These are phyloP conservation scores for Teunomyces cretensis DNA, from an alignment of 805 yeast species.

Conservation along the genomic window DNA sequence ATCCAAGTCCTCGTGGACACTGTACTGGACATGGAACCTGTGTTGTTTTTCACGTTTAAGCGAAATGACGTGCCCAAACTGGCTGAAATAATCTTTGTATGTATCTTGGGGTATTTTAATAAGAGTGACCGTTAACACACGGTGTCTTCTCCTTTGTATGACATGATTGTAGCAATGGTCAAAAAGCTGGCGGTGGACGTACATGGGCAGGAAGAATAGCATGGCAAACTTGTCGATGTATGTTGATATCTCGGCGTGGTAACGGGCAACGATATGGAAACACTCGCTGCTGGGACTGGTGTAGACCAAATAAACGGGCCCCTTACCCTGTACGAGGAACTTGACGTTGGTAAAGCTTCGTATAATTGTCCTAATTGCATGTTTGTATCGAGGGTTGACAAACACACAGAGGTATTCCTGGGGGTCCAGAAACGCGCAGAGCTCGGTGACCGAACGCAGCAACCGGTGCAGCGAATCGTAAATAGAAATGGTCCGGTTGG, in stretches of 20 bases:
- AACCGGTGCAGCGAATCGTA: not conserved
- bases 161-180: not conserved
- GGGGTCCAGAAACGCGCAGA: not conserved
- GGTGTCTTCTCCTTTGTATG: not conserved
- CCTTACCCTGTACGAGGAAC: not conserved
- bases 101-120: not conserved
- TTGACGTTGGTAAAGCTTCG: not conserved
- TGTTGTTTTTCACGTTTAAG: not conserved
- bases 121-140: not conserved
- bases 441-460: not conserved
- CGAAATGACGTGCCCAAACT: not conserved
- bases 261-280: not conserved
- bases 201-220: not conserved
- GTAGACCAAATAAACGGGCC: not conserved
- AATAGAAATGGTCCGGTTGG: not conserved
- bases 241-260: not conserved
- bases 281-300: not conserved
- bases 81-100: not conserved
- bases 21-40: slow-evolving; percentile 1
- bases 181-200: not conserved
- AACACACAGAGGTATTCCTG: not conserved
- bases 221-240: not conserved
- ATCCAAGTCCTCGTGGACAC: not conserved
- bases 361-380: not conserved
- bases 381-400: not conserved